A percentile compares a stretch with the other conserved stretches of the same genome.
phyloP scores from a whole-genome alignment of 2,329 filamentous ascomycete genomes.

The Aspergillus ibericus region DNA sequence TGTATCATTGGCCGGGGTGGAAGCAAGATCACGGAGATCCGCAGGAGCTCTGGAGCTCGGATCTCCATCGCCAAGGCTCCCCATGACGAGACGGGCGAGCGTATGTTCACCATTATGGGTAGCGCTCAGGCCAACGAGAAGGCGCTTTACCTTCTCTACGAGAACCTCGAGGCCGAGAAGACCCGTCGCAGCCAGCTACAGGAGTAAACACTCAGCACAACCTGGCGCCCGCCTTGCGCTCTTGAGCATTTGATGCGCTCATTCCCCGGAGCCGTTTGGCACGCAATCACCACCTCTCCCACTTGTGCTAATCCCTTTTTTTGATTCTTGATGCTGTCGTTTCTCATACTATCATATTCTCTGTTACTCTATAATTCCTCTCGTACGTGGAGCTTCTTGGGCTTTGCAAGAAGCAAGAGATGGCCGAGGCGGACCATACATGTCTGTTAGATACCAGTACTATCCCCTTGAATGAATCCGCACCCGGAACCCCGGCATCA shows the following conservation, averaged over 20 bases:
- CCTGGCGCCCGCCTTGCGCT: neutral
- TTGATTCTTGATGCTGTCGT: constrained; percentile 22
- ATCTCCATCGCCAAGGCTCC: constrained; percentile 98
- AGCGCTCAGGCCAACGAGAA: constrained; percentile 92
- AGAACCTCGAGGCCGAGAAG: constrained; percentile 99
- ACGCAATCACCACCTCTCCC: constrained; percentile 6
- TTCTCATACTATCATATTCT: constrained; percentile 18
- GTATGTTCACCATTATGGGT: constrained; percentile 99
- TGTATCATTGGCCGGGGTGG: constrained; percentile 96
- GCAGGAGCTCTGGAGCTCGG: constrained; percentile 91
- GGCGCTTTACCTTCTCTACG: constrained; percentile 92
- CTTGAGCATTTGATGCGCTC: neutral
- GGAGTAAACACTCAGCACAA: constrained; percentile 43
- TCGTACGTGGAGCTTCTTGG: constrained; percentile 23
- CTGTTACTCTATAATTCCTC: constrained; percentile 20
- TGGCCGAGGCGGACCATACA: constrained; percentile 25
- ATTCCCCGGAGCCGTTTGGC: constrained; percentile 7
- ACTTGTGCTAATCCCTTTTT: constrained; percentile 18
- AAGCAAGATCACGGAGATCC: constrained; percentile 98
- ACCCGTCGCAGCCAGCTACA: constrained; percentile 87
- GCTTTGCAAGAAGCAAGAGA: constrained; percentile 26
- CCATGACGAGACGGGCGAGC: constrained; percentile 95
- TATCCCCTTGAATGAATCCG: constrained; percentile 22
- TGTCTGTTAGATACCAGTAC: constrained; percentile 27
- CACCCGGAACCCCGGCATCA: constrained; percentile 15